Evolutionary conservation across 2,329 filamentous ascomycete species (phyloP).

Genomic region (Bertia moriformis): DNA sequence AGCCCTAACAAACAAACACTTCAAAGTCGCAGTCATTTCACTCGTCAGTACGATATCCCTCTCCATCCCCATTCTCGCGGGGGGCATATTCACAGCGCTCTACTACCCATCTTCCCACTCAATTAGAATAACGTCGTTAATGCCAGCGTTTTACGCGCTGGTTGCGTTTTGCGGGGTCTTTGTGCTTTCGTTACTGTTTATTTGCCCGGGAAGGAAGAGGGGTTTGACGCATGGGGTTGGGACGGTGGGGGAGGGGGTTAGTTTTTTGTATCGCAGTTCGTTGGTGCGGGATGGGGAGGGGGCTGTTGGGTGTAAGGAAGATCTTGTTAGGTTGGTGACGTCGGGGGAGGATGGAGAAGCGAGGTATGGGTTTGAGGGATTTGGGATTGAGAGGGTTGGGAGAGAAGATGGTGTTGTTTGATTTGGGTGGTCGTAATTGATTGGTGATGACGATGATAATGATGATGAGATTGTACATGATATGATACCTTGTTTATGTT

Average conservation of each 20-base stretch:
- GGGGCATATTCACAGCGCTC: constrained; percentile 47
- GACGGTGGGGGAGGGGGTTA: neutral
- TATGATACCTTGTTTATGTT: too few relatives aligned
- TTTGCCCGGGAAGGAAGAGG: neutral
- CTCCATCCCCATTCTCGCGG: constrained; percentile 39
- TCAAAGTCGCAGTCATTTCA: constrained; percentile 21
- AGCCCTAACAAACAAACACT: neutral
- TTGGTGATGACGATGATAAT: too few relatives aligned
- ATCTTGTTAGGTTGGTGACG: neutral
- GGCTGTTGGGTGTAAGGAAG: neutral
- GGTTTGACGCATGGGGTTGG: neutral
- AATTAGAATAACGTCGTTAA: constrained; percentile 13
- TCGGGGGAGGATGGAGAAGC: constrained; percentile 7
- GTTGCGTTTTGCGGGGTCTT: neutral
- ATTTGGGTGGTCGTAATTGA: too few relatives aligned
- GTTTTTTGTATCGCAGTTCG: neutral
- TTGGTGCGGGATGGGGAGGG: neutral
- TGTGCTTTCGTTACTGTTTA: neutral
- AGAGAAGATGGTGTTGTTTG: too few relatives aligned
- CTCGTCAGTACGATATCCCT: constrained; percentile 33
- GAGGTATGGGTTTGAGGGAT: constrained; percentile 37
- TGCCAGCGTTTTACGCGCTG: neutral
- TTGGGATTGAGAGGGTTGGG: constrained; percentile 41
- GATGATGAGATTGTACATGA: too few relatives aligned
- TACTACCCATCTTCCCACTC: constrained; percentile 29